Evolutionary conservation across 345 rosid species (phyloP), one percentile per base, ranked within the genome.

Genomic region (Clarkia xantiana): DNA sequence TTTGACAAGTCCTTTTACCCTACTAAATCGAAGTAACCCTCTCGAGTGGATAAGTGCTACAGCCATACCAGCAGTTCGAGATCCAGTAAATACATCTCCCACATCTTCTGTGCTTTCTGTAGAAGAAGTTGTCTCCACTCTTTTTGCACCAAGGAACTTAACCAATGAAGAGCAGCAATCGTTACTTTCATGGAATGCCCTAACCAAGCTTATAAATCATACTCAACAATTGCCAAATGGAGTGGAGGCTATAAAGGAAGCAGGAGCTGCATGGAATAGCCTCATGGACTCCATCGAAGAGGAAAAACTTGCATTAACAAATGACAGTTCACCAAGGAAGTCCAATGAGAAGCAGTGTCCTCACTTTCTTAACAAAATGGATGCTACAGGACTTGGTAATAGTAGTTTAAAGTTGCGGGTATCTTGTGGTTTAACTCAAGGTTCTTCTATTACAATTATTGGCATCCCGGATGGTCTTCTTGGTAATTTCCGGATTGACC

Each of bases 401-500:
- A 70, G 61, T 44, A 74, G 69, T 49, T 61, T 60, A 36, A 84
- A 71, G 70, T 49, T 93, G 59, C 73, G 63, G 48, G 71, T 82
- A 61, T 87, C 95, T 65, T 93, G 99, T 60, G 99, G 99, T 49
- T 57, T 87, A 45, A 93, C 95, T 67, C 96, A 83, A 63, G 94
- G 99, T 53, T 91, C 99, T 52, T 78, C 99, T 53, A 62, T 93
- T 38, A 82, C 99, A 39, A 71, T 93, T 40, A 84, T 87, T 46
- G 94, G 96, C 67, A 78, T 78, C 58, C 96, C 95, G 6, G 63
- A 72, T 62, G 96, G 94, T 61, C 87, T 93, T 70, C 81, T 79
- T 51, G 96, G 99, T 18, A 79, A 77, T 58, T 82, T 93, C 62
- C 76, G 76, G 56, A 75, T 93, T 61, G 96, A 93, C 64, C 63